Percentiles rank a stretch among this genome's conserved stretches.
phyloP scores from a whole-genome alignment of 192 early-diverging fungal genomes.

The Coemansia reversa region DNA sequence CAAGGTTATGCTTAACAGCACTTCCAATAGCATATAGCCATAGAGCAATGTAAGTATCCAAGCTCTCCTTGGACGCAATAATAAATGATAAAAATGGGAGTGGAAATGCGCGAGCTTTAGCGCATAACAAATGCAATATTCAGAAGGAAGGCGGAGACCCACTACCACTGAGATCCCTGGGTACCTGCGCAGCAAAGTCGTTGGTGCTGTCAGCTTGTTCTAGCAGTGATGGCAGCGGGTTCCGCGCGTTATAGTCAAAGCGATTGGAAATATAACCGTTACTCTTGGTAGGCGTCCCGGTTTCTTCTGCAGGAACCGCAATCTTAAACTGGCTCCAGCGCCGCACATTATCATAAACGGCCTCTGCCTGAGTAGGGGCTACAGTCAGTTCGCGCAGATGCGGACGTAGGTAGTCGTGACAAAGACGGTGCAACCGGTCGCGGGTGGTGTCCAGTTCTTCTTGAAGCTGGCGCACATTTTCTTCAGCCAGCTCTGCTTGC shows the following conservation, averaged over 20 bases:
- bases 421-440: constrained; percentile 17
- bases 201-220: background rate
- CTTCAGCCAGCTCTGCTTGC: constrained; percentile 12
- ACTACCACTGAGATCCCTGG: background rate
- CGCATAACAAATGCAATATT: background rate
- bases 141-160: background rate
- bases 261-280: background rate
- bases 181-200: background rate
- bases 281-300: constrained; percentile 21
- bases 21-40: background rate
- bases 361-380: constrained; percentile 31
- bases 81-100: background rate
- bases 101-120: background rate
- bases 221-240: background rate
- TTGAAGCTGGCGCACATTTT: constrained; percentile 7
- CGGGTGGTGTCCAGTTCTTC: constrained; percentile 15
- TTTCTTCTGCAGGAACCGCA: constrained; percentile 23
- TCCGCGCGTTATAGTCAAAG: background rate
- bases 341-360: constrained; percentile 24
- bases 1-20: background rate
- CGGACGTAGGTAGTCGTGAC: constrained; percentile 37
- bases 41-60: background rate
- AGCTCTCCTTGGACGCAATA: background rate
- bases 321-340: constrained; percentile 48
- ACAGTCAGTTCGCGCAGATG: constrained; percentile 39